Conservation (phyloP, 1,139 yeast species). For the Geotrichum siamense region DNA sequence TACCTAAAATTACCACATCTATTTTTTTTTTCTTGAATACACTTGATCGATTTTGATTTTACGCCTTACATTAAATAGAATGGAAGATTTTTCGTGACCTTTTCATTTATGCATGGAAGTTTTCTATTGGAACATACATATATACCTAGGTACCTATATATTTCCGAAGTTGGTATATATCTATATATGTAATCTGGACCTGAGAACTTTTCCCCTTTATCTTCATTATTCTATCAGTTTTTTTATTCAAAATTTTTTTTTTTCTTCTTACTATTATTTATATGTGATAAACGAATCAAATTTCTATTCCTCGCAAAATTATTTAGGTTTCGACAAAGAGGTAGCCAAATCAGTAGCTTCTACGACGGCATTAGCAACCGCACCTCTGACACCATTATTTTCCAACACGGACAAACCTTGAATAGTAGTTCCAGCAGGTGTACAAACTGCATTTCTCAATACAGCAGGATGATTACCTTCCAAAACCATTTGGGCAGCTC, state of each 20-base stretch:
- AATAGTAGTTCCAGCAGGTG: conserved; percentile 98
- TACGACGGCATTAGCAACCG: conserved; percentile 80
- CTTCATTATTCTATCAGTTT: too few relatives aligned
- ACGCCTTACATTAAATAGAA: too few relatives aligned
- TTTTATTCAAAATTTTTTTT: neutral
- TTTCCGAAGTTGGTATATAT: too few relatives aligned
- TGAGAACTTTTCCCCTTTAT: too few relatives aligned
- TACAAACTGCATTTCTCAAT: conserved; percentile 80
- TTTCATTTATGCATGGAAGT: too few relatives aligned
- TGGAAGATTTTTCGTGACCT: too few relatives aligned
- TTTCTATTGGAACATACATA: neutral
- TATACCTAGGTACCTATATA: too few relatives aligned
- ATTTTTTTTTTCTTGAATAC: too few relatives aligned
- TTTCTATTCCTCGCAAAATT: too few relatives aligned
- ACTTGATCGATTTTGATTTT: too few relatives aligned
- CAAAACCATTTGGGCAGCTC: conserved; percentile 88
- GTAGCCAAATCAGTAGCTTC: conserved; percentile 85
- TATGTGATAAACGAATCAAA: neutral
- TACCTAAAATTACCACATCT: too few relatives aligned
- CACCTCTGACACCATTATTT: conserved; percentile 81
- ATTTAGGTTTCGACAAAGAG: conserved; percentile 38
- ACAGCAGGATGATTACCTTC: conserved; percentile 84
- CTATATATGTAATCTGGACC: too few relatives aligned
- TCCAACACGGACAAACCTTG: conserved; percentile 93
- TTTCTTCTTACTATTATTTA: neutral